Base-by-base conservation (phyloP, 306 rosid genomes). In the Lagenaria siceraria region DNA sequence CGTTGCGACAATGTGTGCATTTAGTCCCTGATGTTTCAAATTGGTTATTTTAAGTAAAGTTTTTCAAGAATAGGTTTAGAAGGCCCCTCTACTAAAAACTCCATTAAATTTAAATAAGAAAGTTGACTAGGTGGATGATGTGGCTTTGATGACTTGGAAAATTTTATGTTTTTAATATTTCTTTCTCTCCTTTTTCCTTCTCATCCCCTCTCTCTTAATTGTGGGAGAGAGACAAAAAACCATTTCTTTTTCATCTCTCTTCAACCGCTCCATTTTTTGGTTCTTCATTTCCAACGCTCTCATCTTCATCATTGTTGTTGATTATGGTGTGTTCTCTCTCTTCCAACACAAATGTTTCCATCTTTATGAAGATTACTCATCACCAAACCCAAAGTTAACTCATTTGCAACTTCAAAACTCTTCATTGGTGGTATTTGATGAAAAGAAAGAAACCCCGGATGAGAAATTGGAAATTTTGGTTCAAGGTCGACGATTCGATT, bases 291-390 rank as follows among this genome's bases (percentile, higher is more conserved):
- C 92, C 72, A 91, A 89, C 86, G 84, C 91, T 24, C 92, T 93
- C 72, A 85, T 93, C 78, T 83, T 93, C 89, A 87, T 93, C 85
- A 84, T 93, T 21, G 93, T 92, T 12, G 90, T 78, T 21, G 98
- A 93, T 60, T 93, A 88, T 42, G 54, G 11, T 49, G 83, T 89
- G 33, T 92, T 85, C 89, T 88, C 96, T 79, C 88, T 90, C 8
- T 79, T 87, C 72, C 87, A 81, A 19, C 24, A 78, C 35, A 36
- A 35, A 35, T 79, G 80, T 14, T 83, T 74, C 58, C 59, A 77
- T 60, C 18, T 43, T 79, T 43, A 52, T 74, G 83, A 21, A 66
- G 63, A 79, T 75, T 24, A 21, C 61, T 49, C 78, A 72, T 13
- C 10, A 11, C 38, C 66, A 1, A 60, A 60, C 4, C 66, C 19